Percentiles rank a stretch among this genome's conserved stretches.
Evolutionary conservation across 116 monocot species (phyloP).

Genomic region (Iris pallida): DNA sequence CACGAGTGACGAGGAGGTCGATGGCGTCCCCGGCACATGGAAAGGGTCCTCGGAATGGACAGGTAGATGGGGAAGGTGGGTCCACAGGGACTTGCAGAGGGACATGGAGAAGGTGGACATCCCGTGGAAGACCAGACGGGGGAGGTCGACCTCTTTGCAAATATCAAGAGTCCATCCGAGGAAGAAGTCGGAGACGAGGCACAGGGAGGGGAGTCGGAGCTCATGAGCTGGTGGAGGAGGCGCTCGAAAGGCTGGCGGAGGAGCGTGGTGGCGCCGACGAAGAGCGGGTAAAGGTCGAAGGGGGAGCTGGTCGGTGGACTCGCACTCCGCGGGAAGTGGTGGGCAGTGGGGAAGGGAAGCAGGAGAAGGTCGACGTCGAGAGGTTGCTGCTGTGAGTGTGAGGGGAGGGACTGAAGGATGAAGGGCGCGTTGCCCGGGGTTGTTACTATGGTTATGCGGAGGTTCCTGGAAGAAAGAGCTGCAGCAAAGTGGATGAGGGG

Average conservation of each 20-base stretch:
- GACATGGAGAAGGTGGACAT: conserved; percentile 31
- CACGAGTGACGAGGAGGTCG: neutral
- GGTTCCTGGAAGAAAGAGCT: conserved; percentile 15
- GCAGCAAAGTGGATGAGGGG: conserved; percentile 22
- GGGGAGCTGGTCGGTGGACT: conserved; percentile 35
- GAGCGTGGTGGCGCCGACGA: conserved; percentile 10
- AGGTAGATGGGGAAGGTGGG: neutral
- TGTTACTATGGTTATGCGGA: conserved; percentile 30
- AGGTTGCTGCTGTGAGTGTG: conserved; percentile 15
- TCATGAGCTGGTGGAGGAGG: conserved; percentile 7
- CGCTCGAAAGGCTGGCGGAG: conserved; percentile 18
- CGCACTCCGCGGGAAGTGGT: conserved; percentile 19
- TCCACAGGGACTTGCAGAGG: conserved; percentile 17
- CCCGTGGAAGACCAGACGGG: conserved; percentile 28
- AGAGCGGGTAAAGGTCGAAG: conserved; percentile 20
- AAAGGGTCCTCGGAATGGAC: neutral
- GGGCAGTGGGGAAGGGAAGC: conserved; percentile 23
- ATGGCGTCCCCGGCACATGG: conserved; percentile 2
- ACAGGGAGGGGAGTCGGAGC: conserved; percentile 4
- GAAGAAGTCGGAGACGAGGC: conserved; percentile 44
- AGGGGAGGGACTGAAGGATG: conserved; percentile 23
- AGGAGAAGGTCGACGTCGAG: conserved; percentile 9
- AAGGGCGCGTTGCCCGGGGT: conserved; percentile 32
- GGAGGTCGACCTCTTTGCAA: conserved; percentile 21
- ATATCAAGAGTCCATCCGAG: conserved; percentile 29